Evolutionary conservation across 2,329 filamentous ascomycete species (phyloP).

Genomic region (Akanthomyces muscarius): DNA sequence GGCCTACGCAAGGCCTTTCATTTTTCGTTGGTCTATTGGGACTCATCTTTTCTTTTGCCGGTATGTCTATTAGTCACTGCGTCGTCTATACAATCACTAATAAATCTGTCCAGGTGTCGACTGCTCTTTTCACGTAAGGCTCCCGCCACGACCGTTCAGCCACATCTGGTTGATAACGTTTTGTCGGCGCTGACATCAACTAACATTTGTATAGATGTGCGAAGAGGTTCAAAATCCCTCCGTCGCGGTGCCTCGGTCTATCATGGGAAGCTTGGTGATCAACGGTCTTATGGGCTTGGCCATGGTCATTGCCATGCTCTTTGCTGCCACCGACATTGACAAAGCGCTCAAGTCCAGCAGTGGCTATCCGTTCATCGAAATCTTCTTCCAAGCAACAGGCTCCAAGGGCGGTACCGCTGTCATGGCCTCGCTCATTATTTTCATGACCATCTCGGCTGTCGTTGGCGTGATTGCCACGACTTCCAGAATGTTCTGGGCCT

Average conservation of each 20-base stretch:
- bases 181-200: no score
- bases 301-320: slow-evolving; percentile 54
- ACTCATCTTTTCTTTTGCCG: slow-evolving; percentile 7
- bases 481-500: slow-evolving; percentile 54
- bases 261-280: slow-evolving; percentile 45
- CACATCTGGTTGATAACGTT: background rate
- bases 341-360: slow-evolving; percentile 41
- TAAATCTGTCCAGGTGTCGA: background rate
- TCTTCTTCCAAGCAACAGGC: slow-evolving; percentile 49
- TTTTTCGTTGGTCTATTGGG: slow-evolving; percentile 12
- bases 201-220: slow-evolving; percentile 32
- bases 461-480: slow-evolving; percentile 54
- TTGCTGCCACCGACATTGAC: slow-evolving; percentile 48
- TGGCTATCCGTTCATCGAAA: slow-evolving; percentile 55
- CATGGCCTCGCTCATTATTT: slow-evolving; percentile 46
- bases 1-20: slow-evolving; percentile 13
- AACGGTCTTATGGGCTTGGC: slow-evolving; percentile 51
- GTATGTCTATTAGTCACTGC: background rate
- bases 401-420: slow-evolving; percentile 45
- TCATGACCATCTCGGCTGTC: slow-evolving; percentile 45
- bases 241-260: slow-evolving; percentile 45
- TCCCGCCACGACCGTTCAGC: no score
- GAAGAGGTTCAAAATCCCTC: slow-evolving; percentile 47
- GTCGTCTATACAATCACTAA: background rate
- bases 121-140: slow-evolving; percentile 14